Percentiles rank a stretch among this genome's conserved stretches.
Evolutionary conservation across 176 grass and related monocot genomes (phyloP).

Genomic region (Rhipidocladum racemiflorum): DNA sequence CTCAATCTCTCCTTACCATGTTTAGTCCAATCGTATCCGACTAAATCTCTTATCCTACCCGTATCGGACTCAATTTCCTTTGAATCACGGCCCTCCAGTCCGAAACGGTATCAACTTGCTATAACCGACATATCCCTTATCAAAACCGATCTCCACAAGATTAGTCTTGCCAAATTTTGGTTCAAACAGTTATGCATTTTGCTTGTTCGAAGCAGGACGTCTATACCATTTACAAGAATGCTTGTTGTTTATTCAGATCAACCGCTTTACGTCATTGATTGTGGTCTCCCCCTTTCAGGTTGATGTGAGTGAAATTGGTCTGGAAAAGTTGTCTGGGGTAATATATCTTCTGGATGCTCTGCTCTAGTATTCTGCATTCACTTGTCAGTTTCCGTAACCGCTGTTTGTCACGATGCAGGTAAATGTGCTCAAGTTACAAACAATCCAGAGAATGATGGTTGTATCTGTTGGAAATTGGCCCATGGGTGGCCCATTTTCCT

Average conservation of each 20-base stretch:
- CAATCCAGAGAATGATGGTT: slow-evolving; percentile 80
- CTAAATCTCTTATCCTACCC: too few species aligned
- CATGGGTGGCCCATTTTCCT: too few species aligned
- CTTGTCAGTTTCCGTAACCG: background rate
- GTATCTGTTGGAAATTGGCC: too few species aligned
- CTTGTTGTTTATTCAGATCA: background rate
- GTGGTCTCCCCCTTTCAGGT: slow-evolving; percentile 41
- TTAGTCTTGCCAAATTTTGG: too few species aligned
- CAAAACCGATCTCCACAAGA: too few species aligned
- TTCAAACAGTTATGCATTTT: background rate
- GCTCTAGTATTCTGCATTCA: background rate
- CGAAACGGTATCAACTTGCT: too few species aligned
- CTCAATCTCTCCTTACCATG: too few species aligned
- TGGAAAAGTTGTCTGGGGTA: slow-evolving; percentile 89
- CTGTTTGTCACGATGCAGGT: slow-evolving; percentile 40
- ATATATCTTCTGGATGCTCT: background rate
- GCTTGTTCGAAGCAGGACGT: background rate
- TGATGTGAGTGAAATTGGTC: slow-evolving; percentile 81
- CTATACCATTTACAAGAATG: background rate
- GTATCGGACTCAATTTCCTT: too few species aligned
- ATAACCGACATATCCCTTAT: too few species aligned
- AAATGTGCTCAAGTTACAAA: slow-evolving; percentile 88
- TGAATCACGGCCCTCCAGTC: too few species aligned
- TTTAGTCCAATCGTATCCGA: too few species aligned
- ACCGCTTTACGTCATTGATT: background rate